Evolutionary conservation across 306 rosid species (phyloP).

Genomic region (Begonia masoniana): DNA sequence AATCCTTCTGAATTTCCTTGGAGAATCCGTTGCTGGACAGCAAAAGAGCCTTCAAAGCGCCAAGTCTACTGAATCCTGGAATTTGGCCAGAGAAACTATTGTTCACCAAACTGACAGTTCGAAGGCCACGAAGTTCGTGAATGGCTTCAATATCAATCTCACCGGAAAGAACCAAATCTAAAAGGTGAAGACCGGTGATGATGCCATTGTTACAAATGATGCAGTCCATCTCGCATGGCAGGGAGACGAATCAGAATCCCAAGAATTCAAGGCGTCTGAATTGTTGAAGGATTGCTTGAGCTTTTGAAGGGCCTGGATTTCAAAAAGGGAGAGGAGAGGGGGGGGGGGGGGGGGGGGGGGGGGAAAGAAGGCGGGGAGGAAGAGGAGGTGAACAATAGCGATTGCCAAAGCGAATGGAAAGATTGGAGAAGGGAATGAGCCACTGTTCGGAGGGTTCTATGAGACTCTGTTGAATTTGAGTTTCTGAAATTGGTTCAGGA

Average conservation of each 20-base stretch:
- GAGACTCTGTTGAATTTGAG: no score
- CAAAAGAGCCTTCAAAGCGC: conserved; percentile 30
- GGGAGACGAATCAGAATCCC: conserved; percentile 39
- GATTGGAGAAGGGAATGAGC: no score
- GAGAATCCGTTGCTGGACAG: conserved; percentile 32
- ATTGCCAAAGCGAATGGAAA: conserved; percentile 31
- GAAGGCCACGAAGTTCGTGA: conserved; percentile 16
- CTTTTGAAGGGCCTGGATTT: conserved; percentile 37
- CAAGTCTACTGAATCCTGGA: conserved; percentile 37
- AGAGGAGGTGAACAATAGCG: conserved; percentile 50
- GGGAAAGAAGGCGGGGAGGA: conserved; percentile 4
- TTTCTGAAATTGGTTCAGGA: no score
- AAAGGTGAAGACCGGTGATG: conserved; percentile 38
- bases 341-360: conserved; percentile 3
- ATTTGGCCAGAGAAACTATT: conserved; percentile 59
- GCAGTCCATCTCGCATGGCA: conserved; percentile 41
- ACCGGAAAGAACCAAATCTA: conserved; percentile 42
- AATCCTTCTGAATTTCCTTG: conserved; percentile 32
- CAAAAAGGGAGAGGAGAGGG: conserved; percentile 12
- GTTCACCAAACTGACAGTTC: conserved; percentile 39
- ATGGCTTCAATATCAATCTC: conserved; percentile 37
- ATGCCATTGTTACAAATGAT: conserved; percentile 28
- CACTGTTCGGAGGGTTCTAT: no score
- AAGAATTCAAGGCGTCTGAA: conserved; percentile 23
- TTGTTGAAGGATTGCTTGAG: conserved; percentile 39